Percentiles rank a stretch among this genome's conserved stretches.
Conservation (phyloP, 176 grass and related monocot genomes). For the Poa pratensis region DNA sequence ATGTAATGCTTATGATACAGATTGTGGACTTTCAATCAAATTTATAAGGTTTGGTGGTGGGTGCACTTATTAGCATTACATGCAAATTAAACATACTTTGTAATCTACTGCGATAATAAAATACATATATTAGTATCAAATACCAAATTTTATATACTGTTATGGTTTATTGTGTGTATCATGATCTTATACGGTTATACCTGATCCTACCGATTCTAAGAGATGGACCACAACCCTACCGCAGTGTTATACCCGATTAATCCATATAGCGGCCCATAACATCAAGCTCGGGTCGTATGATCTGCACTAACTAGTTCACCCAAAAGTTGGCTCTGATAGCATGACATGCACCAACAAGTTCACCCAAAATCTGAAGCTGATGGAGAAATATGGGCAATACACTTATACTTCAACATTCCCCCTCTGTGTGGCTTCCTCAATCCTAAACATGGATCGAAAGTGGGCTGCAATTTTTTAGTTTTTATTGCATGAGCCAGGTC, state of each 20-base stretch:
- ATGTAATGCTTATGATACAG: background rate
- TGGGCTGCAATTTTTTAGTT: background rate
- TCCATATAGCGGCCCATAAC: background rate
- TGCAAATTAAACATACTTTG: conserved; percentile 6
- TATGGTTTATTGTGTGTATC: background rate
- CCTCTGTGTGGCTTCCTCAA: background rate
- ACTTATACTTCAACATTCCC: background rate
- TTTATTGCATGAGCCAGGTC: background rate
- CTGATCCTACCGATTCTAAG: background rate
- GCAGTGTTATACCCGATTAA: background rate
- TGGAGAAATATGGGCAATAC: background rate
- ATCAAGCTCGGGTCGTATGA: background rate
- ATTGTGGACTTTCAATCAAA: conserved; percentile 3
- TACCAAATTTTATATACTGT: conserved; percentile 2
- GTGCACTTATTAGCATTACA: background rate
- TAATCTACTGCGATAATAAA: background rate
- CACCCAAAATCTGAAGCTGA: background rate
- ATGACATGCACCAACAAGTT: background rate
- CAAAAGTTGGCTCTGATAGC: conserved; percentile 1
- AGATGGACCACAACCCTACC: background rate
- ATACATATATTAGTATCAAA: background rate
- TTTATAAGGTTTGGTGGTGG: background rate
- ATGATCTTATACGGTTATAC: background rate
- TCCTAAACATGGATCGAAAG: background rate
- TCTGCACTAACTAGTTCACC: background rate